phyloP scores from a whole-genome alignment of 2,329 filamentous ascomycete species.

The Scopulariopsis brevicaulis region DNA sequence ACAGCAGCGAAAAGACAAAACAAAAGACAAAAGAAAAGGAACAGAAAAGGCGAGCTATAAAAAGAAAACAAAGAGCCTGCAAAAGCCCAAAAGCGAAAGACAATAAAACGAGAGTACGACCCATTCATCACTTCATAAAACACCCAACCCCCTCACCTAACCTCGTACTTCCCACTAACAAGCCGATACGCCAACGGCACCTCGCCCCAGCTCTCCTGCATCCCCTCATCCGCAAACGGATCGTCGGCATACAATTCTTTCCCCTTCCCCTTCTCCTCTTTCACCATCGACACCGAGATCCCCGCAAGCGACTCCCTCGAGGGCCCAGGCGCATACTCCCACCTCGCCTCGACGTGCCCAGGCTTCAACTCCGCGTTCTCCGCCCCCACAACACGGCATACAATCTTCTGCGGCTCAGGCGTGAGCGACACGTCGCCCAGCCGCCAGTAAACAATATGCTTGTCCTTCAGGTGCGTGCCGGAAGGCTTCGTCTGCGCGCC shows the following conservation, averaged over 20 bases:
- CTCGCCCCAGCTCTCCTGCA: constrained; percentile 46
- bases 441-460: constrained; percentile 70
- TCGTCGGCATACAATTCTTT: constrained; percentile 34
- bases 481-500: constrained; percentile 67
- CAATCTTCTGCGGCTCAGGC: constrained; percentile 60
- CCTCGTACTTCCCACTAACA: constrained; percentile 64
- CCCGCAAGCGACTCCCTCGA: constrained; percentile 29
- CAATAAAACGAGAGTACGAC: not conserved
- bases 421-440: constrained; percentile 62
- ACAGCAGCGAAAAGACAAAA: not conserved
- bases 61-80: not conserved
- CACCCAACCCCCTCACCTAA: not conserved
- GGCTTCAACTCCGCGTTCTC: constrained; percentile 59
- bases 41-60: not conserved
- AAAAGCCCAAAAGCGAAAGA: not conserved
- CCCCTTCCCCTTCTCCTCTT: constrained; percentile 37
- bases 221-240: constrained; percentile 50
- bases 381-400: constrained; percentile 68
- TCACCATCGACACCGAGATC: constrained; percentile 51
- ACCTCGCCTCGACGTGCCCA: constrained; percentile 71
- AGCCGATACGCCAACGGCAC: constrained; percentile 57
- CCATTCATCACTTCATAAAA: not conserved
- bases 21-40: not conserved
- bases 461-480: constrained; percentile 70
- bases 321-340: constrained; percentile 44